Evolutionary conservation across 768 basidiomycete species (phyloP).

Genomic region (Trametes meyenii): DNA sequence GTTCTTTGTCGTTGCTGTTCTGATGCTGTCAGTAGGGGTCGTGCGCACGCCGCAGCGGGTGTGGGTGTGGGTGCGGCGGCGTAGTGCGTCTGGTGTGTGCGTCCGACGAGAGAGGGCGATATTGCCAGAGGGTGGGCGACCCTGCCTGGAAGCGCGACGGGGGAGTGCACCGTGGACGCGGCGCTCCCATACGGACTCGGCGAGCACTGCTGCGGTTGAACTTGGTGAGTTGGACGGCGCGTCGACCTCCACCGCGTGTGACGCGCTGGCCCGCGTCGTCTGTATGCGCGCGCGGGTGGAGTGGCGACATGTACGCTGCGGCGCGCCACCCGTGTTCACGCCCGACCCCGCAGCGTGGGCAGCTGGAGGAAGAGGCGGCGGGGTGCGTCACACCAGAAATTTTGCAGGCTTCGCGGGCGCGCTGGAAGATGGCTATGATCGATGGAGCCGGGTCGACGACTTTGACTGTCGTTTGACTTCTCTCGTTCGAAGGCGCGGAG

Average conservation of each 20-base stretch:
- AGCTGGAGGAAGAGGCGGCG: not conserved
- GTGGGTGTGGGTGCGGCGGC: not conserved
- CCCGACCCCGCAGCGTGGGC: not conserved
- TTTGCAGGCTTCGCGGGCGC: slow-evolving; percentile 10
- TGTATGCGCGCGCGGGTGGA: not conserved
- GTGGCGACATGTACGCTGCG: not conserved
- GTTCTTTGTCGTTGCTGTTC: too few relatives aligned
- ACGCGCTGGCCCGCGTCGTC: slow-evolving; percentile 1
- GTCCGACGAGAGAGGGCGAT: not conserved
- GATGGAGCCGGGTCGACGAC: too few relatives aligned
- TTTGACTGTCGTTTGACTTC: not conserved
- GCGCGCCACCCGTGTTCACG: not conserved
- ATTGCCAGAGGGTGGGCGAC: slow-evolving; percentile 8
- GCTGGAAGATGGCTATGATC: too few relatives aligned
- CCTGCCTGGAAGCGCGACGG: slow-evolving; percentile 7
- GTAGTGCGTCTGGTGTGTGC: too few relatives aligned
- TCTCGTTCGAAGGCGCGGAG: too few relatives aligned
- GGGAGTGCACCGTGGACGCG: slow-evolving; percentile 5
- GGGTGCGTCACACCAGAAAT: not conserved
- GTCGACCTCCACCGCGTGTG: slow-evolving; percentile 21
- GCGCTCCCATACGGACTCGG: slow-evolving; percentile 3
- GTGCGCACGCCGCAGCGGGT: not conserved
- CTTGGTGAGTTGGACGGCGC: not conserved
- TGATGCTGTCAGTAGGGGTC: not conserved
- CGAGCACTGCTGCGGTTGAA: slow-evolving; percentile 5